Conservation (phyloP, 805 yeast genomes). For the Isabelozyma gotoi region DNA sequence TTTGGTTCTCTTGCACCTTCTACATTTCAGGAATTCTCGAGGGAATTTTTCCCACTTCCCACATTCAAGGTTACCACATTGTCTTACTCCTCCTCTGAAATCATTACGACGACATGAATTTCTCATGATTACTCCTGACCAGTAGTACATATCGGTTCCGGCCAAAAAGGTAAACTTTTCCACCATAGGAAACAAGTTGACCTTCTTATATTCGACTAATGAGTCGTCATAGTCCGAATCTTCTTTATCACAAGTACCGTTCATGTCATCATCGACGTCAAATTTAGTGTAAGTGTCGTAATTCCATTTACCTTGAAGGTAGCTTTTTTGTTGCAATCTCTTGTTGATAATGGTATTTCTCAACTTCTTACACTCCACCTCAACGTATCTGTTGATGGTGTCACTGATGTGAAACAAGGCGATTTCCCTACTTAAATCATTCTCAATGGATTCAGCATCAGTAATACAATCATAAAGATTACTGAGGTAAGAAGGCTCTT, state of each 20-base stretch:
- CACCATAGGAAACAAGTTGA: constrained; percentile 85
- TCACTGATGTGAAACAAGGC: constrained; percentile 32
- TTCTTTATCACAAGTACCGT: constrained; percentile 5
- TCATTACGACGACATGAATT: constrained; percentile 94
- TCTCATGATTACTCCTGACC: constrained; percentile 98
- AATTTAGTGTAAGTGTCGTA: constrained; percentile 40
- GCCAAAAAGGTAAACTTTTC: constrained; percentile 80
- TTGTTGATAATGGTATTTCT: constrained; percentile 32
- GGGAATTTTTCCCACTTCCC: constrained; percentile 93
- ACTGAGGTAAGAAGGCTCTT: constrained; percentile 14
- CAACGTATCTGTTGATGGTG: constrained; percentile 28
- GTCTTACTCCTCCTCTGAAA: constrained; percentile 81
- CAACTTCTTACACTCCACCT: constrained; percentile 31
- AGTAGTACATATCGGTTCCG: constrained; percentile 81
- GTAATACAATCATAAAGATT: constrained; percentile 33
- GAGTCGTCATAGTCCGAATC: constrained; percentile 40
- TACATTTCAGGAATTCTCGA: constrained; percentile 90
- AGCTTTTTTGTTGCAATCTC: constrained; percentile 29
- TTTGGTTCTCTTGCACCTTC: constrained; percentile 91
- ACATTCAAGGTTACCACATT: constrained; percentile 90
- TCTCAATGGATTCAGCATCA: constrained; percentile 31
- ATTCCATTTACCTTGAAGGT: constrained; percentile 35
- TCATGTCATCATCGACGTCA: constrained; percentile 34
- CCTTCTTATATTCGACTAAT: constrained; percentile 44
- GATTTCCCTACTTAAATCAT: constrained; percentile 35